Percentiles rank a stretch among this genome's conserved stretches.
These are phyloP conservation scores for Colletotrichum siamense DNA, from an alignment of 2,329 filamentous ascomycete species.

Conservation along the genomic window DNA sequence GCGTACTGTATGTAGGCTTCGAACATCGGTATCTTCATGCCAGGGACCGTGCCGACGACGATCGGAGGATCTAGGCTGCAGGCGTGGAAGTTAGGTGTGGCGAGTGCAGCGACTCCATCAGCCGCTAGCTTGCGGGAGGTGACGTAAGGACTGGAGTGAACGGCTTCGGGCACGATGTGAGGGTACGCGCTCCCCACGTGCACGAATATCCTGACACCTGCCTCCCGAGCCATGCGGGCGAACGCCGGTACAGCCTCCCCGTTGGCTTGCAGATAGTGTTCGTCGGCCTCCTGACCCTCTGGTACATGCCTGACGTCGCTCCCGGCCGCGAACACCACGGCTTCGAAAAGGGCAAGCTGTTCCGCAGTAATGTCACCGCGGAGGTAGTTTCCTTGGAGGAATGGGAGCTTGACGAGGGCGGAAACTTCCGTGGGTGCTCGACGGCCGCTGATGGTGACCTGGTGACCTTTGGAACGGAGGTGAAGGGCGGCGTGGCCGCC, in stretches of 20 bases:
- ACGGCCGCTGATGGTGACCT: conserved; percentile 1
- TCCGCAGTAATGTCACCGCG: neutral
- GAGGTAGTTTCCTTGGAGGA: neutral
- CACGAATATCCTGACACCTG: neutral
- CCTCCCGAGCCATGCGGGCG: neutral
- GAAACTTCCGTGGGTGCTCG: neutral
- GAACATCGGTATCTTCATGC: neutral
- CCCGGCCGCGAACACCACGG: conserved; percentile 9
- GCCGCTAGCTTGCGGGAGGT: conserved; percentile 3
- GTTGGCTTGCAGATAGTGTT: neutral
- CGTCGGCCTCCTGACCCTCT: neutral
- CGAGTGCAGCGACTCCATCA: neutral
- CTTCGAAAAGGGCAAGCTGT: neutral
- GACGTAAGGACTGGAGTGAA: neutral
- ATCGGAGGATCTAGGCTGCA: conserved; percentile 9
- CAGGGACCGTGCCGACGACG: conserved; percentile 4
- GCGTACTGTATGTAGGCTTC: conserved; percentile 1
- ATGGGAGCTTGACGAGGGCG: neutral
- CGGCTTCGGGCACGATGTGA: neutral
- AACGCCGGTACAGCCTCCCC: conserved; percentile 1
- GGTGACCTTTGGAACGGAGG: neutral
- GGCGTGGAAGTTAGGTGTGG: neutral
- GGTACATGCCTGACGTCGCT: conserved; percentile 14
- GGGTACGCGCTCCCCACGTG: conserved; percentile 5
- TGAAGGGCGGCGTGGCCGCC: conserved; percentile 2